Conservation (phyloP, 371 early-diverging fungal genomes). For the Chytridiales sp. region DNA sequence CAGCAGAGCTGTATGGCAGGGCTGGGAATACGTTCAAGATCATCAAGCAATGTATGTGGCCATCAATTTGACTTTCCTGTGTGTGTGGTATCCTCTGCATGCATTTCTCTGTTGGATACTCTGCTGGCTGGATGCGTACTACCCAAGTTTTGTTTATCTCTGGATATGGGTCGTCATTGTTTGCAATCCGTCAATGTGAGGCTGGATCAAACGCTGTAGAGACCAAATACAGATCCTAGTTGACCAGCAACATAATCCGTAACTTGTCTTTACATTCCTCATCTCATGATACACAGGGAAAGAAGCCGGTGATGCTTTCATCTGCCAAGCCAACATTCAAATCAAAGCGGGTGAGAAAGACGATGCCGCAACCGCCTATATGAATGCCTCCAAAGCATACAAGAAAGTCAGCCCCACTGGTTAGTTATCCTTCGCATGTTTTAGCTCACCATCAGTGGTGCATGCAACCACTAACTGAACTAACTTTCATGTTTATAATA, state of each 20-base stretch:
- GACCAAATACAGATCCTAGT: no score
- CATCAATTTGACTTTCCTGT: background rate
- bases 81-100: no score
- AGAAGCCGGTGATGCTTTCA: constrained; percentile 89
- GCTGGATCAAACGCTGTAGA: no score
- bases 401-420: constrained; percentile 81
- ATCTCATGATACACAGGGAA: constrained; percentile 75
- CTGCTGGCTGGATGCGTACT: no score
- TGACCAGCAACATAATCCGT: no score
- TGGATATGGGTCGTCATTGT: no score
- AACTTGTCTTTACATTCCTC: no score
- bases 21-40: constrained; percentile 91
- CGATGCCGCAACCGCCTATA: constrained; percentile 80
- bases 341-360: constrained; percentile 66
- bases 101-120: no score
- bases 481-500: no score
- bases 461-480: background rate
- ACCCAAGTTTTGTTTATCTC: no score
- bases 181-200: no score
- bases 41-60: constrained; percentile 73
- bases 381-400: constrained; percentile 83
- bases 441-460: background rate
- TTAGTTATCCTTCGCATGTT: constrained; percentile 24
- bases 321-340: constrained; percentile 75
- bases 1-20: constrained; percentile 84